Evolutionary conservation across 805 yeast species (phyloP).

Genomic region (Scheffersomyces ergatensis): DNA sequence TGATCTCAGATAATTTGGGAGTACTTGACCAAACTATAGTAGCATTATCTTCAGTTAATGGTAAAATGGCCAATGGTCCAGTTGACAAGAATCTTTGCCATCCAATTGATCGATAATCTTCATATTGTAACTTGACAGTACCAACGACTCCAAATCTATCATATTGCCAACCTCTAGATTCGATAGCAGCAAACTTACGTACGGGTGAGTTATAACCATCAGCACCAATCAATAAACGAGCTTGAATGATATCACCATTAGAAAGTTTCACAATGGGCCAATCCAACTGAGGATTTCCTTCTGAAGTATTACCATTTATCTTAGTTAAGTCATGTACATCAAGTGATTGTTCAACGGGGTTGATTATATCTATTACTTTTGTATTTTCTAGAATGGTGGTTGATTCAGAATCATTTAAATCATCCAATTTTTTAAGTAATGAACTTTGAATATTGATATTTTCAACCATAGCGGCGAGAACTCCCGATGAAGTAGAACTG

Average conservation of each 20-base stretch:
- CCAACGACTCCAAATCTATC: constrained; percentile 91
- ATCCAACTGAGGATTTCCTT: constrained; percentile 32
- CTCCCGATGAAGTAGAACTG: constrained; percentile 38
- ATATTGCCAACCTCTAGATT: constrained; percentile 91
- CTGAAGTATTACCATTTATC: constrained; percentile 13
- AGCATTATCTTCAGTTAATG: constrained; percentile 83
- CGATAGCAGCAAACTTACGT: constrained; percentile 74
- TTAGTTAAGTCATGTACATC: constrained; percentile 15
- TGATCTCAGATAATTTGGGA: constrained; percentile 64
- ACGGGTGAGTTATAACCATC: constrained; percentile 97
- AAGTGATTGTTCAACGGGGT: constrained; percentile 10
- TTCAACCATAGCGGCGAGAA: constrained; percentile 81
- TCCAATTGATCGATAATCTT: constrained; percentile 70
- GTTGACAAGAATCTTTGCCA: constrained; percentile 91
- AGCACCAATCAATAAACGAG: constrained; percentile 87
- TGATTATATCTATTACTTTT: constrained; percentile 57
- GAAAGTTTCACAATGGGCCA: constrained; percentile 79
- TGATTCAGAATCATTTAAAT: constrained; percentile 17
- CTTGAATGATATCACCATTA: constrained; percentile 59
- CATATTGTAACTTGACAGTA: constrained; percentile 70
- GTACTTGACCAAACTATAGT: constrained; percentile 92
- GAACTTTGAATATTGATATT: constrained; percentile 80
- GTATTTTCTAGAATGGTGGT: constrained; percentile 58
- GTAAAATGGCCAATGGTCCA: constrained; percentile 91
- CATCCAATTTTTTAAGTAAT: constrained; percentile 48